phyloP scores from a whole-genome alignment of 441 rosid genomes.

The Breynia disticha region DNA sequence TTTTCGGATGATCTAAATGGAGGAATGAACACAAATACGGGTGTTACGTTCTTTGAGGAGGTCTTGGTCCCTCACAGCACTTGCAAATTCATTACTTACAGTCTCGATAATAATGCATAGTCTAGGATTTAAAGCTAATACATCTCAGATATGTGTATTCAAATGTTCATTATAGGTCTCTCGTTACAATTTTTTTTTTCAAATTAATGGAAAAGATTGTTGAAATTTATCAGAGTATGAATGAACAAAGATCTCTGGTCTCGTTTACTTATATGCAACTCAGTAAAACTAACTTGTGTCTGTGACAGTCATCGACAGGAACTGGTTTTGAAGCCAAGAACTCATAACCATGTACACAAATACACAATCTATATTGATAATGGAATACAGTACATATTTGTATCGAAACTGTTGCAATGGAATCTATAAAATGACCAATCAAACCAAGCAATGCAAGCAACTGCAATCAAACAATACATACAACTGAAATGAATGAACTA shows the following conservation, averaged over 20 bases:
- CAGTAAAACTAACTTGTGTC: not conserved
- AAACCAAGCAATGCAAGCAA: constrained; percentile 2
- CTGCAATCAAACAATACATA: constrained; percentile 10
- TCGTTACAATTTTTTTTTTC: constrained; percentile 21
- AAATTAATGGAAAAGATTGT: constrained; percentile 12
- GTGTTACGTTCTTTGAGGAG: constrained; percentile 17
- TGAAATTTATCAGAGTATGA: too few relatives aligned
- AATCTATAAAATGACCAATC: constrained; percentile 6
- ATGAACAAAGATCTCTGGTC: too few relatives aligned
- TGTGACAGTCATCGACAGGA: not conserved
- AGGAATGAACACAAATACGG: not conserved
- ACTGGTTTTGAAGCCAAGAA: not conserved
- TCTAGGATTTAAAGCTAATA: constrained; percentile 8
- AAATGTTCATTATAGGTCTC: constrained; percentile 13
- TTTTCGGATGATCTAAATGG: not conserved
- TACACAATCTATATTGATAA: not conserved
- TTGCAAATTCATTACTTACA: constrained; percentile 22
- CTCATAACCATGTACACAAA: not conserved
- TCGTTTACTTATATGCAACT: not conserved
- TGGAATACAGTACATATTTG: not conserved
- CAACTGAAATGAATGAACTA: constrained; percentile 3
- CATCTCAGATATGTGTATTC: constrained; percentile 15
- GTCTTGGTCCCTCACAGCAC: constrained; percentile 16
- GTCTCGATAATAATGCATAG: constrained; percentile 7
- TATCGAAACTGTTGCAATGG: not conserved